Evolutionary conservation across 2,329 filamentous ascomycete species (phyloP), one percentile per base, ranked within the genome.

Genomic region (Fusarium falciforme): DNA sequence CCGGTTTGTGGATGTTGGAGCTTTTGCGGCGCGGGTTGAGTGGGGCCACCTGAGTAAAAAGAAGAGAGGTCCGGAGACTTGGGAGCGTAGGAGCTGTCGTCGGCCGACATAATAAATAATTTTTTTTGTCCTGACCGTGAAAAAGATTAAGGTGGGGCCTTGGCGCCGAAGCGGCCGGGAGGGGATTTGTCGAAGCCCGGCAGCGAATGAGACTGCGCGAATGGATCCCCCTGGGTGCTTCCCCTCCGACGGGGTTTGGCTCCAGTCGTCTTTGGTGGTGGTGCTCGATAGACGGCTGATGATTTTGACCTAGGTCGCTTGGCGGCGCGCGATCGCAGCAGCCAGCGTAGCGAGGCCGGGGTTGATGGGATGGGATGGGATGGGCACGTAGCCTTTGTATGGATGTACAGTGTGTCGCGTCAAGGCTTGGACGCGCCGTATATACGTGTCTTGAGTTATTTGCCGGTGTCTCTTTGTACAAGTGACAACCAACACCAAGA

Each of bases 31-130:
- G 77, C 77, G 72, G 79, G 77, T 68, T 80, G 78, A 73, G 80
- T 81, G 79, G 82, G 80, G 78, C 79, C 74, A 71, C 82, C 79
- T 70, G 86, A 83, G 77, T 85, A 88, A 80, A 90, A 86, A 68
- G 86, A 89, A 68, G 88, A 89, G 74, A 90, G 85, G 83, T 90
- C 88, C 79, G 89, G 89, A 77, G 88, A 90, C 80, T 86, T 88
- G 75, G 89, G 89, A 75, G 86, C 88, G 83, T 90, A 90, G 25
- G 47, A 20, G 70, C 82, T 83, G 78, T 87, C 86, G 79, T 85
- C 84, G 76, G 84, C 85, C 84, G 89, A 89, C 83, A 83, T 84
- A 71, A 75, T 75, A 75, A 75, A 65, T 72, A 62, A 80, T 77
- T 80, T 58, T 77, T 77, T 77, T 75, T 72, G 66, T 66, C 71